These are phyloP conservation scores for Quercus ilex DNA, from an alignment of 306 rosid genomes.

Conservation along the genomic window DNA sequence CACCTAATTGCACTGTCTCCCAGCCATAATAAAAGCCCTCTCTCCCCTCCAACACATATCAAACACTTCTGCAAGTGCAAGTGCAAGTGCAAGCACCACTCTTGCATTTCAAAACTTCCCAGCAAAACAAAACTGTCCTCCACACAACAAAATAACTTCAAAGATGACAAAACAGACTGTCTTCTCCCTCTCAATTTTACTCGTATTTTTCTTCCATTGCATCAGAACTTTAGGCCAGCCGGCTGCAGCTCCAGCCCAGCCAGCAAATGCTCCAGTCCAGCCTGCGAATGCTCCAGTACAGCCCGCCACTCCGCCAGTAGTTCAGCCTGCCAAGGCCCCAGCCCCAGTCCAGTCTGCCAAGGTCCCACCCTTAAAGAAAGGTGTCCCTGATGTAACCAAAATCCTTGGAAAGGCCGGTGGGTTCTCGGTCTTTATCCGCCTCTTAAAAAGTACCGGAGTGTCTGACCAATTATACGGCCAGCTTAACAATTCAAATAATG, in stretches of 20 bases:
- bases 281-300: not conserved
- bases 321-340: not conserved
- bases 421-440: slow-evolving; percentile 32
- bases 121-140: not conserved
- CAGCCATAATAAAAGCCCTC: slow-evolving; percentile 28
- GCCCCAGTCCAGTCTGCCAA: not conserved
- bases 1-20: slow-evolving; percentile 24
- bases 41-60: slow-evolving; percentile 12
- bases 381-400: slow-evolving; percentile 23
- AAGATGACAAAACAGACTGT: slow-evolving; percentile 22
- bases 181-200: slow-evolving; percentile 2
- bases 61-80: slow-evolving; percentile 11
- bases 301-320: no score
- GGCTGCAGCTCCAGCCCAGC: not conserved
- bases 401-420: slow-evolving; percentile 34
- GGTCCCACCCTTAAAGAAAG: not conserved
- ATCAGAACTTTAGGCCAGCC: not conserved
- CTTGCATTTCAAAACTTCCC: not conserved
- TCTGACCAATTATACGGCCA: slow-evolving; percentile 21
- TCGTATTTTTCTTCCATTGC: not conserved
- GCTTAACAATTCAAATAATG: slow-evolving; percentile 28
- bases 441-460: slow-evolving; percentile 29
- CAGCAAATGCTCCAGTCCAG: not conserved
- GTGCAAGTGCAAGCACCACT: not conserved
- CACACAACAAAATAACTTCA: not conserved